Base-by-base conservation (phyloP, 148 eudicot species). In the Nyssa sinensis region DNA sequence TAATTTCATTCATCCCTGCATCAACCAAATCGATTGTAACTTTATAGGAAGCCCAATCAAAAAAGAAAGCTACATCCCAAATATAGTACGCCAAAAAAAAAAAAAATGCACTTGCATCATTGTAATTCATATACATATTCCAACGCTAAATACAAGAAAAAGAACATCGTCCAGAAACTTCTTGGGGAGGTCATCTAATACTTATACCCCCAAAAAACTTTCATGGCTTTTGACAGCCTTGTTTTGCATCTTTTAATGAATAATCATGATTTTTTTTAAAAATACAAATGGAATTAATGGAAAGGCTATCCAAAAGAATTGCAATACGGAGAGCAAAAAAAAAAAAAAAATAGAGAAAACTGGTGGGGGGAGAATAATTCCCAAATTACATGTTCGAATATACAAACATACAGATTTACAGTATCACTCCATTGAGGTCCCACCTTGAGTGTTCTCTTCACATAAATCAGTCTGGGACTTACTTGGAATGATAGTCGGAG, bases 401-500 rank as follows among this genome's bases (percentile, higher is more conserved):
- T 79, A 82, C 83, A 81, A 35, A 66, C 72, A 61, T 64, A 62
- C 74, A 66, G 44, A 77, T n/a, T 79, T 76, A 73, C 81, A 75
- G 34, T 51, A 55, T 82, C 79, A 84, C 78, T 85, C 88, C 6
- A 78, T 70, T 70, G 67, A 70, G 24, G 80, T 67, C 31, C 77
- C 81, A 53, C 35, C 81, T 84, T 81, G 83, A 71, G 72, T 31
- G 78, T 74, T 88, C 47, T 89, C 97, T 64, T 90, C 98, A 51
- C 59, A 72, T 11, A 90, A 73, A 77, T 87, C 87, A 24, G 76
- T 74, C 73, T 81, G 91, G 8, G 96, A 90, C 69, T 71, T 73
- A 72, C 89, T 84, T 16, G 96, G 85, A 66, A 71, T 61, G 19
- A 87, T 74, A 53, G 81, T 81, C 17, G 88, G 86, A 29, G 94